These are phyloP conservation scores for Fraxinus platypoda DNA, from an alignment of 305 asterid species.

Conservation along the genomic window DNA sequence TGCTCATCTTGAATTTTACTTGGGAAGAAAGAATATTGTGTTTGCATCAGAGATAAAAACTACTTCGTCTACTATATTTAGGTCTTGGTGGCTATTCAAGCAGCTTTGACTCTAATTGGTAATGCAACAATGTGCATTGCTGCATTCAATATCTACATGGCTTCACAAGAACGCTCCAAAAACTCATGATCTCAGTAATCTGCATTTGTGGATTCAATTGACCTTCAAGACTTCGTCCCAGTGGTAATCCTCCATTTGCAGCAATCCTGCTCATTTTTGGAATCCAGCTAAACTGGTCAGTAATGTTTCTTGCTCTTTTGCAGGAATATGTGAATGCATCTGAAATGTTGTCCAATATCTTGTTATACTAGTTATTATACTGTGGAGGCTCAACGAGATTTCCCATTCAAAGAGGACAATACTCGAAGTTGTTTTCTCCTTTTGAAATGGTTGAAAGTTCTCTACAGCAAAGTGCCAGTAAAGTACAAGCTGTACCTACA, in stretches of 20 bases:
- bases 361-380: not conserved
- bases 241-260: slow-evolving; percentile 17
- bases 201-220: not conserved
- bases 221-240: slow-evolving; percentile 14
- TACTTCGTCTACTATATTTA: slow-evolving; percentile 24
- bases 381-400: not conserved
- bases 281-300: slow-evolving; percentile 5
- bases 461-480: not conserved
- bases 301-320: slow-evolving; percentile 9
- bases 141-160: slow-evolving; percentile 70
- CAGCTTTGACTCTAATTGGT: slow-evolving; percentile 82
- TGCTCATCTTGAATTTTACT: not conserved
- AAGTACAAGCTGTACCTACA: slow-evolving; percentile 9
- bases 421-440: not conserved
- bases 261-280: not conserved
- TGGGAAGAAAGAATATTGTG: not conserved
- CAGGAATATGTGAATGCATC: slow-evolving; percentile 12
- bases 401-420: not conserved
- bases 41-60: not conserved
- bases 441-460: not conserved
- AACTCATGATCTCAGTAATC: slow-evolving; percentile 28
- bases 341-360: slow-evolving; percentile 1
- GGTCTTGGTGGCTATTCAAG: slow-evolving; percentile 90
- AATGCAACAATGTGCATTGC: slow-evolving; percentile 87
- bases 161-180: slow-evolving; percentile 56